These are phyloP conservation scores for Penicillium sp. DNA, from an alignment of 2,329 filamentous ascomycete genomes.

Conservation along the genomic window DNA sequence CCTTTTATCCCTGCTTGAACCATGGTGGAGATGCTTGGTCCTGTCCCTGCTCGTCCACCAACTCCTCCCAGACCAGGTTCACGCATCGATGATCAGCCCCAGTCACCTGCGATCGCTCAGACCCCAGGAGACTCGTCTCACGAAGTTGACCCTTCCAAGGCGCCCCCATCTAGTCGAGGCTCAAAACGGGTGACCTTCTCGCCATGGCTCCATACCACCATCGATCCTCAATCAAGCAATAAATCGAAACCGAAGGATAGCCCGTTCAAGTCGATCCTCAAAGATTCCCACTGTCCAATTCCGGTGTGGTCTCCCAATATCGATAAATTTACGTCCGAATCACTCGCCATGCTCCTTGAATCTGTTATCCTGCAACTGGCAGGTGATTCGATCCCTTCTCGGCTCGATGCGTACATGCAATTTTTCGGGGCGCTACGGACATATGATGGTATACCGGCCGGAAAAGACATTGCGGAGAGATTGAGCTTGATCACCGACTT, in stretches of 20 bases:
- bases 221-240: slow-evolving; percentile 39
- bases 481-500: slow-evolving; percentile 73
- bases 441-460: slow-evolving; percentile 75
- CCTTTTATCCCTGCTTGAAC: slow-evolving; percentile 23
- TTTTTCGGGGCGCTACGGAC: slow-evolving; percentile 69
- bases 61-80: slow-evolving; percentile 48
- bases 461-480: slow-evolving; percentile 65
- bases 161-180: slow-evolving; percentile 32
- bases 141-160: slow-evolving; percentile 33
- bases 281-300: slow-evolving; percentile 50
- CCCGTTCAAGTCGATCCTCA: slow-evolving; percentile 72
- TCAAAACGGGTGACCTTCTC: slow-evolving; percentile 60
- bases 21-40: slow-evolving; percentile 44
- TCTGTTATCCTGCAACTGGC: slow-evolving; percentile 77
- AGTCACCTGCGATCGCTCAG: slow-evolving; percentile 29
- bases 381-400: slow-evolving; percentile 63
- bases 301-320: slow-evolving; percentile 40
- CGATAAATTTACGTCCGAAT: slow-evolving; percentile 49
- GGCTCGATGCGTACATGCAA: slow-evolving; percentile 79
- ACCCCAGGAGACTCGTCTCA: slow-evolving; percentile 43
- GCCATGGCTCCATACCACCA: slow-evolving; percentile 49
- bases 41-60: slow-evolving; percentile 49
- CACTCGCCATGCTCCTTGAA: slow-evolving; percentile 74
- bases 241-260: slow-evolving; percentile 25
- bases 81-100: slow-evolving; percentile 35